phyloP scores from a whole-genome alignment of 164 flowering plant genomes.

The Macadamia tetraphylla region DNA sequence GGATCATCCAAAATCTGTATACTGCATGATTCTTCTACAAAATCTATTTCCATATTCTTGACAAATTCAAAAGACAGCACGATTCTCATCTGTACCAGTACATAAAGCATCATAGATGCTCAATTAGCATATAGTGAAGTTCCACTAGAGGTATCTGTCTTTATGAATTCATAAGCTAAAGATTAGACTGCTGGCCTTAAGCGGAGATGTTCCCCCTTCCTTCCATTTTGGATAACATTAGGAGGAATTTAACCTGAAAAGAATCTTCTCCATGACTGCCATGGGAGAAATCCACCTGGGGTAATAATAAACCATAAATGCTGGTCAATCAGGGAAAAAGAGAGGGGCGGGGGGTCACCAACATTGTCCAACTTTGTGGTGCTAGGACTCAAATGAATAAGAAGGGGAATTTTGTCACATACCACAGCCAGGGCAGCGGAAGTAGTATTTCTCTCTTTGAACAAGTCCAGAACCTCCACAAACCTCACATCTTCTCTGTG shows the following conservation, averaged over 20 bases:
- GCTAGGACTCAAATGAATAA: background rate
- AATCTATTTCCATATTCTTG: too few species aligned
- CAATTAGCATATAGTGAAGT: too few species aligned
- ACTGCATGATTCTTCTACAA: too few species aligned
- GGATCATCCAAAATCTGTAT: too few species aligned
- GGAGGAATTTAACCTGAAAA: slow-evolving; percentile 47
- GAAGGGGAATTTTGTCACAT: slow-evolving; percentile 9
- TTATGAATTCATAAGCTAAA: too few species aligned
- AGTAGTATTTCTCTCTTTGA: slow-evolving; percentile 53
- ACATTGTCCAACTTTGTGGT: background rate
- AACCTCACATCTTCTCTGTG: slow-evolving; percentile 59
- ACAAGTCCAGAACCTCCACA: slow-evolving; percentile 92
- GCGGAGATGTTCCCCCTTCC: too few species aligned
- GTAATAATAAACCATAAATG: slow-evolving; percentile 2
- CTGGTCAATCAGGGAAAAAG: background rate
- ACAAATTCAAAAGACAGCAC: too few species aligned
- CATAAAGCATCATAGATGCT: too few species aligned
- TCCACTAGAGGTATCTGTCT: too few species aligned
- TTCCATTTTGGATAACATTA: too few species aligned
- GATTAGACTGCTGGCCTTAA: too few species aligned
- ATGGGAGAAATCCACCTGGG: slow-evolving; percentile 93
- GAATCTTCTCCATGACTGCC: slow-evolving; percentile 93
- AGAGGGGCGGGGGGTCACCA: background rate
- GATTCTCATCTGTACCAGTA: too few species aligned
- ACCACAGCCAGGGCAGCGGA: slow-evolving; percentile 88